phyloP scores from a whole-genome alignment of 345 rosid genomes.

The Acer negundo region DNA sequence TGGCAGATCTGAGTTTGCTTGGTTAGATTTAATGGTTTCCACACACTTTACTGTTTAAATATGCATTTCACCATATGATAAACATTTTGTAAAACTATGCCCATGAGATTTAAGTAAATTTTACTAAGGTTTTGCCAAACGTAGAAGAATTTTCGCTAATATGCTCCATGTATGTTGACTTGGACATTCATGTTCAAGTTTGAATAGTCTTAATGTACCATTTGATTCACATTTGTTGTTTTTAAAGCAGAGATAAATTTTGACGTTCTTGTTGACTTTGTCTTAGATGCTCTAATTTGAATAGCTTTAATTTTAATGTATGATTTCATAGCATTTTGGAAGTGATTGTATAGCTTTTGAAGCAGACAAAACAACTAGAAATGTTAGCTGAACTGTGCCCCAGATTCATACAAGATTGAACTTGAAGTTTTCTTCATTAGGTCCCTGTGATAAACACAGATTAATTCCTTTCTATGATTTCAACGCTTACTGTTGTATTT shows the following conservation, averaged over 20 bases:
- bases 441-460: not conserved
- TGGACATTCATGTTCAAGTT: not conserved
- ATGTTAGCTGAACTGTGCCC: not conserved
- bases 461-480: not conserved
- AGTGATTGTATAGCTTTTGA: not conserved
- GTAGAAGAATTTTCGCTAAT: not conserved
- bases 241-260: not conserved
- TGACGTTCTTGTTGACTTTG: conserved; percentile 2
- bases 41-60: not conserved
- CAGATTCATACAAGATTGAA: not conserved
- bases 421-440: not conserved
- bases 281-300: not conserved
- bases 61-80: not conserved
- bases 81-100: not conserved
- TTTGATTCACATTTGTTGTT: not conserved
- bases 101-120: not conserved
- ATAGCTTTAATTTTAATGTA: not conserved
- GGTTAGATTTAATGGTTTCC: not conserved
- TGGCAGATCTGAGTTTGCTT: conserved; percentile 23
- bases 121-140: not conserved
- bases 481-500: too few relatives aligned
- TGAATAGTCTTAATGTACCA: not conserved
- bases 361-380: not conserved
- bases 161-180: not conserved
- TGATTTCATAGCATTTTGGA: conserved; percentile 2